Percentiles rank a stretch among this genome's conserved stretches.
phyloP scores from a whole-genome alignment of 2,329 filamentous ascomycete species.

The Scopulariopsis brevicaulis region DNA sequence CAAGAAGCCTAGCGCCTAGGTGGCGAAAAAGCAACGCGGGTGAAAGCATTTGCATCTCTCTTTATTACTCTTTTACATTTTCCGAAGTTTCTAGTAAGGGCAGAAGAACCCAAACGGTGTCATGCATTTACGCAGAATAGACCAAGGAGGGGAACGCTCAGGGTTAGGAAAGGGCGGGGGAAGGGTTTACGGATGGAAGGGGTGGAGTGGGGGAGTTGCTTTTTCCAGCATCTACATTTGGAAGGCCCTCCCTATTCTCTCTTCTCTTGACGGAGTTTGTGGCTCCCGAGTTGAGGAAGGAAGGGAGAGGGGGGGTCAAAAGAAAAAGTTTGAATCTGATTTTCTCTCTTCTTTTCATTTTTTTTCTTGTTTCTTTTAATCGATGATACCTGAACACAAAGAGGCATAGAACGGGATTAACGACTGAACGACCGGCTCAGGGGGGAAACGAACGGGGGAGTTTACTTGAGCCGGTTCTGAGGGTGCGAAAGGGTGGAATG shows the following conservation, averaged over 20 bases:
- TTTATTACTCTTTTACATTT: not conserved
- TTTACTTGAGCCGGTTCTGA: not conserved
- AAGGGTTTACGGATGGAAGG: slow-evolving; percentile 5
- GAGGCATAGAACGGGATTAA: slow-evolving; percentile 3
- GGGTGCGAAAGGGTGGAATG: not conserved
- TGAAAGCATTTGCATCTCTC: not conserved
- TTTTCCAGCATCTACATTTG: slow-evolving; percentile 2
- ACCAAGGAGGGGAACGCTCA: slow-evolving; percentile 31
- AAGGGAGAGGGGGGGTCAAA: not conserved
- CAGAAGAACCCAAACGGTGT: slow-evolving; percentile 9
- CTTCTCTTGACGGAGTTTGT: slow-evolving; percentile 9
- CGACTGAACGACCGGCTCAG: slow-evolving; percentile 11
- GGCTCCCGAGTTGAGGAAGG: slow-evolving; percentile 2
- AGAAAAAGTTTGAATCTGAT: not conserved
- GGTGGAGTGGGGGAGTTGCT: not conserved
- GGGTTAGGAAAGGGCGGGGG: not conserved
- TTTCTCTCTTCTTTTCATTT: not conserved
- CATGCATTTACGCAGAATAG: slow-evolving; percentile 39
- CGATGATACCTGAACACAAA: slow-evolving; percentile 4
- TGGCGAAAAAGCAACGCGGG: not conserved
- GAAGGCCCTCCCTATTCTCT: slow-evolving; percentile 1
- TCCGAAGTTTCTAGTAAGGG: not conserved
- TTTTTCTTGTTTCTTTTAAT: not conserved
- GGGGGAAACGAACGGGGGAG: not conserved
- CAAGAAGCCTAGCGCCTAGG: slow-evolving; percentile 20